phyloP scores from a whole-genome alignment of 1,284 basidiomycete genomes.

The Trametes pubescens region DNA sequence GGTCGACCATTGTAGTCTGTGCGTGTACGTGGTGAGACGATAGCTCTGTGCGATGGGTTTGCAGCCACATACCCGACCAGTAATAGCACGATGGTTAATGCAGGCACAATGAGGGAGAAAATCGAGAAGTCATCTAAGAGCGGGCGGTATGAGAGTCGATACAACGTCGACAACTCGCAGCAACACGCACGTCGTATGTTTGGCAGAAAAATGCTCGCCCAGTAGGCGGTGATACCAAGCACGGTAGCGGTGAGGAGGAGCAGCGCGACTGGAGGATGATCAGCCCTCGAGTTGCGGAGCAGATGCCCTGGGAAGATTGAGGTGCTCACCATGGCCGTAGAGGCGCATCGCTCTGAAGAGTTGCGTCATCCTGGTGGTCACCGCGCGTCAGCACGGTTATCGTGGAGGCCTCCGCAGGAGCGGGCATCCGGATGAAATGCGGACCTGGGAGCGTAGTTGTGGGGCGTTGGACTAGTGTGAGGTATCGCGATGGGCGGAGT shows the following conservation, averaged over 20 bases:
- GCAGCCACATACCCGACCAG: constrained; percentile 35
- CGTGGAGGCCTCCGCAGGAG: neutral
- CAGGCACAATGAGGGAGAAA: constrained; percentile 69
- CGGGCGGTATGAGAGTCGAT: constrained; percentile 8
- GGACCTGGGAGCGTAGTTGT: constrained; percentile 20
- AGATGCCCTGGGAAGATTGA: constrained; percentile 3
- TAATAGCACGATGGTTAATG: constrained; percentile 67
- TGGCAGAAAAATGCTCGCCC: constrained; percentile 71
- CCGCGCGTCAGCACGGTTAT: constrained; percentile 5
- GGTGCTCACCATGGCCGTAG: constrained; percentile 40
- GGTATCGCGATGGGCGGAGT: constrained; percentile 16
- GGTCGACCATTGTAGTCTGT: constrained; percentile 72
- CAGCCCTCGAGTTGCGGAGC: constrained; percentile 10
- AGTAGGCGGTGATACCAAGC: constrained; percentile 71
- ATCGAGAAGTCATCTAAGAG: constrained; percentile 70
- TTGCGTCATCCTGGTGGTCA: constrained; percentile 41
- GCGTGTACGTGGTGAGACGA: neutral
- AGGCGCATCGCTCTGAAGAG: constrained; percentile 45
- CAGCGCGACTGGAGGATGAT: constrained; percentile 54
- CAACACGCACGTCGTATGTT: constrained; percentile 61
- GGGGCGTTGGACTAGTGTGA: constrained; percentile 3
- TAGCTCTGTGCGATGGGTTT: neutral
- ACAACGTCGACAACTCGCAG: neutral
- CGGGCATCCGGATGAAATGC: constrained; percentile 1
- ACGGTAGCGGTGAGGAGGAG: constrained; percentile 70